Percentiles rank a stretch among this genome's conserved stretches.
Conservation (phyloP, 805 yeast genomes). For the Myxozyma nipponensis region DNA sequence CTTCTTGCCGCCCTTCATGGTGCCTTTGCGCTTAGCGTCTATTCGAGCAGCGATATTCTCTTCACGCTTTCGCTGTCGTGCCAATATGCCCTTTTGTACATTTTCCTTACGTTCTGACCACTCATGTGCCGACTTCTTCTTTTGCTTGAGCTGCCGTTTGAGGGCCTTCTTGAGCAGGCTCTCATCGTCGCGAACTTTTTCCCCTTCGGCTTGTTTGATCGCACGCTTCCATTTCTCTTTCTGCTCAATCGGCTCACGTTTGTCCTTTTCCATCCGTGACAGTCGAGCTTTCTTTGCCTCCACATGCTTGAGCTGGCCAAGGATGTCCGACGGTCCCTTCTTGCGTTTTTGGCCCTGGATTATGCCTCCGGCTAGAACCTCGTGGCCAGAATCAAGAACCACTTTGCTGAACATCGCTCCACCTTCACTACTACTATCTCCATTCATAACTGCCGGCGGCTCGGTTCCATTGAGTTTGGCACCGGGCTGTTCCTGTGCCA, state of each 20-base stretch:
- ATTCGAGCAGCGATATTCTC: slow-evolving; percentile 82
- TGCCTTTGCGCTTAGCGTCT: slow-evolving; percentile 77
- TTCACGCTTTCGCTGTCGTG: slow-evolving; percentile 81
- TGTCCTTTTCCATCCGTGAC: slow-evolving; percentile 58
- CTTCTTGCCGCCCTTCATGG: slow-evolving; percentile 47
- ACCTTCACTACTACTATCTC: background rate
- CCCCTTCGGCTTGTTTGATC: slow-evolving; percentile 82
- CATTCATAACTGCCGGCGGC: background rate
- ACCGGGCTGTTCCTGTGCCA: slow-evolving; percentile 16
- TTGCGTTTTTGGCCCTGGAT: slow-evolving; percentile 52
- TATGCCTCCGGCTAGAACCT: slow-evolving; percentile 55
- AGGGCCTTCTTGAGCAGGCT: slow-evolving; percentile 78
- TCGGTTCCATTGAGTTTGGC: slow-evolving; percentile 35
- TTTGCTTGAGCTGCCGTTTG: slow-evolving; percentile 75
- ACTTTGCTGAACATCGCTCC: slow-evolving; percentile 73
- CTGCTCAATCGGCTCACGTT: slow-evolving; percentile 53
- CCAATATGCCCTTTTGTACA: slow-evolving; percentile 69
- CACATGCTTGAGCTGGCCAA: slow-evolving; percentile 71
- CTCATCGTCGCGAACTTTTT: slow-evolving; percentile 84
- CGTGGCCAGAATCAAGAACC: slow-evolving; percentile 74
- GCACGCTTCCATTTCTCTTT: slow-evolving; percentile 84
- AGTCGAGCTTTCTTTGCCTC: slow-evolving; percentile 70
- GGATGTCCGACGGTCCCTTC: slow-evolving; percentile 85
- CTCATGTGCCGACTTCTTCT: slow-evolving; percentile 81
- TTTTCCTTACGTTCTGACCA: slow-evolving; percentile 87